Evolutionary conservation across 2,329 filamentous ascomycete species (phyloP), one percentile per base, ranked within the genome.

Genomic region (Seiridium unicorne): DNA sequence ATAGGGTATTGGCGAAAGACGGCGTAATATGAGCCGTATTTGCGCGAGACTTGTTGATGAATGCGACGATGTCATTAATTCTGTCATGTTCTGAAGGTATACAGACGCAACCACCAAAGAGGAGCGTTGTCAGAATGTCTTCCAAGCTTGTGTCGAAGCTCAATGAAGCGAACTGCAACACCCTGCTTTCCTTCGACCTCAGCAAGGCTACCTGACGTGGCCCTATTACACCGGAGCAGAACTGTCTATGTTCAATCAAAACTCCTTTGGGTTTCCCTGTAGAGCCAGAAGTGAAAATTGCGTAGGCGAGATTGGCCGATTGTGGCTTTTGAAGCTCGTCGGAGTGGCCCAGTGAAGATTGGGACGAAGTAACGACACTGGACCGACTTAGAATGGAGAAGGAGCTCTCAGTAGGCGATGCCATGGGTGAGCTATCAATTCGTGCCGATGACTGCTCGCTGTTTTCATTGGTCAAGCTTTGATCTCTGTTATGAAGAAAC

Each of bases 181-280:
- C 36, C 6, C 56, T 32, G 8, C 32, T 9, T n/a, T 8, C 49
- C 26, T 42, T 54, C 9, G 36, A 18, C 10, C 13, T 7, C 0
- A 64, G 61, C 4, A 78, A 67, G 0, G 67, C 64, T 3, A 64
- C 63, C 9, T 68, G 64, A 3, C 66, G 1, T 31, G 11, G 8
- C 6, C 11, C n/a, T 10, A 58, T 18, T 0, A 35, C 46, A 40
- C 51, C 36, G 7, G 44, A 10, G 8, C 10, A 10, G 13, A 57
- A 48, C 7, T 3, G 26, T n/a, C 9, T 5, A 34, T 58, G 56
- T n/a, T 42, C 5, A 4, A 58, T 8, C 1, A 32, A 8, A 3
- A 58, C n/a, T 1, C 35, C 35, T 36, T 51, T 58, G 3, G 56
- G 56, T 10, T 9, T 8, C 5, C 56, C 56, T 3, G 56, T 51